Base-by-base conservation (phyloP, 306 rosid species). In the Rosa lucieae region DNA sequence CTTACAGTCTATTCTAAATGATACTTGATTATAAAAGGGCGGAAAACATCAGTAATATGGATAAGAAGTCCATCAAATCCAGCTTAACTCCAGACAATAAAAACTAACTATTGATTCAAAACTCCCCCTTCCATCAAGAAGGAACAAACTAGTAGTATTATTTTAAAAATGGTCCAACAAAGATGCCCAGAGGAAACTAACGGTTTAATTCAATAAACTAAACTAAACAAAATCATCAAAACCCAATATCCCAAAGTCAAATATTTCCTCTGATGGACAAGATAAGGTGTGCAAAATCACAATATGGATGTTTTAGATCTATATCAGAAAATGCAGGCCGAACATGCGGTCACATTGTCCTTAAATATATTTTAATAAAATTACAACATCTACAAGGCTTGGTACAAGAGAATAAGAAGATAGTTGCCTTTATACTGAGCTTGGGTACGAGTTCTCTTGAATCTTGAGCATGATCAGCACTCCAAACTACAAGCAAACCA, bases 381-480 rank as follows among this genome's bases (percentile, higher is more conserved):
- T 44, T 55, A 77, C 42, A 79, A 81, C 66, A 26, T 61, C 26
- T 7, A 56, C 43, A 47, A 74, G 68, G 48, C 68, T 13, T 56
- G 63, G 32, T 58, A 26, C 6, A 11, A 58, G n/a, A n/a, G 23
- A 53, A 70, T 6, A 86, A 72, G 52, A 78, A 67, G 76, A 63
- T 49, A 37, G 42, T 44, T 78, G 92, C 99, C 87, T 96, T 96
- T 86, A 96, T 88, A 85, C 97, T 91, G 84, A 93, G 91, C 81
- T 96, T 96, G 76, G 99, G 99, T 51, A 91, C 98, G 79, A 96
- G 97, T 86, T 96, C 99, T 83, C 96, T 95, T 71, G 99, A 93
- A 88, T 93, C 98, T 82, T 89, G 99, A 77, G 92, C 84, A 62
- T 96, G 96, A 86, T 96, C 99, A 4, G 98, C 98, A 89, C 94